phyloP scores from a whole-genome alignment of 2,329 filamentous ascomycete genomes.

The Geosmithia morbida region DNA sequence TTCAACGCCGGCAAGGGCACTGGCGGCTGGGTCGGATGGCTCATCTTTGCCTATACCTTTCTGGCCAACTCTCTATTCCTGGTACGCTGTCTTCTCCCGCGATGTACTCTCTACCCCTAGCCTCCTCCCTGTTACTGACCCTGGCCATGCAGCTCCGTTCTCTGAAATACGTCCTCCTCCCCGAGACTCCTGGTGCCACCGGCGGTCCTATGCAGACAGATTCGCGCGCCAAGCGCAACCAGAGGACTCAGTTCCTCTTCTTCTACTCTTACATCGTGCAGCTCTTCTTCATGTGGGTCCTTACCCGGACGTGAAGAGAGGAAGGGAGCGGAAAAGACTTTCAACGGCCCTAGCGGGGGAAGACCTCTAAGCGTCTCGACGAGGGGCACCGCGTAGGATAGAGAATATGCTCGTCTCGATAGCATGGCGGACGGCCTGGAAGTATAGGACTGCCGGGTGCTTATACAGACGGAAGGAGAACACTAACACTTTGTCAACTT shows the following conservation, averaged over 20 bases:
- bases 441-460: neutral
- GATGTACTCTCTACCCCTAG: neutral
- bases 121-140: neutral
- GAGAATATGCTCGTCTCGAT: neutral
- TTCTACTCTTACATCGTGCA: slow-evolving; percentile 91
- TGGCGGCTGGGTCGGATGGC: slow-evolving; percentile 79
- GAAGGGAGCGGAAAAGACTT: too few species aligned
- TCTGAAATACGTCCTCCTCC: slow-evolving; percentile 86
- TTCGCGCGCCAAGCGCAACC: slow-evolving; percentile 71
- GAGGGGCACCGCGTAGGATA: neutral
- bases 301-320: slow-evolving; percentile 27
- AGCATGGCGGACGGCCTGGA: neutral
- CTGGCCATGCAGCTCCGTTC: slow-evolving; percentile 58
- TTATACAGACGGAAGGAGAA: too few species aligned
- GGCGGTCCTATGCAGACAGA: slow-evolving; percentile 54
- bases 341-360: too few species aligned
- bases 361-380: too few species aligned
- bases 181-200: slow-evolving; percentile 57
- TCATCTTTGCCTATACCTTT: slow-evolving; percentile 82
- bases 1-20: slow-evolving; percentile 68
- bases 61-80: slow-evolving; percentile 90
- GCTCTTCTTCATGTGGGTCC: slow-evolving; percentile 82
- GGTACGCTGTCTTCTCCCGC: slow-evolving; percentile 34
- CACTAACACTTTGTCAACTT: too few species aligned
- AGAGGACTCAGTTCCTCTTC: slow-evolving; percentile 84